These are phyloP conservation scores for Bimuria novae-zelandiae DNA, from an alignment of 2,329 filamentous ascomycete genomes.

Conservation along the genomic window DNA sequence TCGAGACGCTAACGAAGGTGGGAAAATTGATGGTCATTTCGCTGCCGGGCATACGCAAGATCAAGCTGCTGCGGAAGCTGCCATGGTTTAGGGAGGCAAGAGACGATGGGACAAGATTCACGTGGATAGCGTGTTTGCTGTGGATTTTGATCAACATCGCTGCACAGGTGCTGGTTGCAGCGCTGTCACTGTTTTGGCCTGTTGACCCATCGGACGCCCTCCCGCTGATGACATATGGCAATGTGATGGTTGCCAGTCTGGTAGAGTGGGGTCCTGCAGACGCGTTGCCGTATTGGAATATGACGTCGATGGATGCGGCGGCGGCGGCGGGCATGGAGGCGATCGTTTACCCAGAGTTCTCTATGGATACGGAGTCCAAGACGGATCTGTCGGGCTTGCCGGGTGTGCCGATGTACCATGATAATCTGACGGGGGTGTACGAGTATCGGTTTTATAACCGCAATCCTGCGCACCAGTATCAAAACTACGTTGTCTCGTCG, in stretches of 20 bases:
- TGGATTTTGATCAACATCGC: constrained; percentile 42
- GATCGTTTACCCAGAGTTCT: constrained; percentile 25
- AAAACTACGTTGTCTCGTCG: constrained; percentile 32
- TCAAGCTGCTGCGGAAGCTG: constrained; percentile 29
- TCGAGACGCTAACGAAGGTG: constrained; percentile 38
- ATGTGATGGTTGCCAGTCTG: constrained; percentile 34
- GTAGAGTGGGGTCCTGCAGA: constrained; percentile 24
- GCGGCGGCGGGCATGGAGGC: constrained; percentile 39
- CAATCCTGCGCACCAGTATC: constrained; percentile 33
- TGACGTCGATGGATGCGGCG: constrained; percentile 27
- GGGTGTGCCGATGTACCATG: constrained; percentile 35
- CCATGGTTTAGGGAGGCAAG: constrained; percentile 37
- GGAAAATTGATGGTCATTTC: constrained; percentile 42
- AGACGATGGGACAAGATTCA: constrained; percentile 37
- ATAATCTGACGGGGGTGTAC: constrained; percentile 21
- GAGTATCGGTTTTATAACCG: constrained; percentile 41
- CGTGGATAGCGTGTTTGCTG: constrained; percentile 38
- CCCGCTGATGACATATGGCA: constrained; percentile 34
- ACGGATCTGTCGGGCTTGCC: constrained; percentile 26
- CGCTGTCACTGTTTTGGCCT: constrained; percentile 41
- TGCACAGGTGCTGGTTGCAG: constrained; percentile 40
- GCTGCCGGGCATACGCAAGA: constrained; percentile 31
- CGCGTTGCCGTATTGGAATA: constrained; percentile 9
- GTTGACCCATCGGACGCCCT: constrained; percentile 32
- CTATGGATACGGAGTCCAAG: constrained; percentile 13